Percentiles rank a stretch among this genome's conserved stretches.
These are phyloP conservation scores for Clonostachys rhizophaga DNA, from an alignment of 2,329 filamentous ascomycete species.

Conservation along the genomic window DNA sequence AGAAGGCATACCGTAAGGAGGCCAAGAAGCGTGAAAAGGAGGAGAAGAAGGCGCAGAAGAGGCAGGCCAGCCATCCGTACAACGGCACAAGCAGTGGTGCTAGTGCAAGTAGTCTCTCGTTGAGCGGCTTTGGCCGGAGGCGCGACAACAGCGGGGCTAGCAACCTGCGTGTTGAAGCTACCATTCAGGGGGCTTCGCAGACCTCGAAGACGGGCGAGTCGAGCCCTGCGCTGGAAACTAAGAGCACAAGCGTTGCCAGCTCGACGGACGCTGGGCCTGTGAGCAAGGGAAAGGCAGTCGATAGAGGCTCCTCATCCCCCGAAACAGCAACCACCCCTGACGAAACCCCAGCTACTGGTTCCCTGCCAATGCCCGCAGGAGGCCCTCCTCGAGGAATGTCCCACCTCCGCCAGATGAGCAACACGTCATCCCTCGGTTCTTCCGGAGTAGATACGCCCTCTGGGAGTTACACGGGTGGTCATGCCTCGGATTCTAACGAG, in stretches of 20 bases:
- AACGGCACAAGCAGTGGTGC: constrained; percentile 27
- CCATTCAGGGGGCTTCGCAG: constrained; percentile 36
- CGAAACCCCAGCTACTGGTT: constrained; percentile 12
- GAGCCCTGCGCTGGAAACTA: constrained; percentile 11
- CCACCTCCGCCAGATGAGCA: constrained; percentile 79
- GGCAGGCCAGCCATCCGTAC: constrained; percentile 35
- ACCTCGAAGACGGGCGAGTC: constrained; percentile 13
- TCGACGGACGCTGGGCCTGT: constrained; percentile 18
- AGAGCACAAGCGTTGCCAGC: constrained; percentile 4
- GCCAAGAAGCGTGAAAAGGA: constrained; percentile 83
- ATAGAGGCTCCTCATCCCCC: constrained; percentile 33
- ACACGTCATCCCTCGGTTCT: constrained; percentile 77
- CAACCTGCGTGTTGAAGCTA: constrained; percentile 53
- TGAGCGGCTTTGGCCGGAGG: constrained; percentile 50
- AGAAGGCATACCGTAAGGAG: constrained; percentile 55
- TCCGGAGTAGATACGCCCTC: constrained; percentile 66
- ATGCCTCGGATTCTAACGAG: constrained; percentile 22
- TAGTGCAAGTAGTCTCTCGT: constrained; percentile 60
- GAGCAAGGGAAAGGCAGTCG: constrained; percentile 67
- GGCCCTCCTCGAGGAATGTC: constrained; percentile 51
- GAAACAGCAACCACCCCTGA: not conserved
- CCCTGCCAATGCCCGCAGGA: constrained; percentile 42
- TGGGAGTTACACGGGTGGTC: constrained; percentile 40
- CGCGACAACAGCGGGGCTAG: constrained; percentile 56
- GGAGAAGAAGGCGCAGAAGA: constrained; percentile 72